These are phyloP conservation scores for Acer yangbiense DNA, from an alignment of 345 rosid genomes.

Conservation along the genomic window DNA sequence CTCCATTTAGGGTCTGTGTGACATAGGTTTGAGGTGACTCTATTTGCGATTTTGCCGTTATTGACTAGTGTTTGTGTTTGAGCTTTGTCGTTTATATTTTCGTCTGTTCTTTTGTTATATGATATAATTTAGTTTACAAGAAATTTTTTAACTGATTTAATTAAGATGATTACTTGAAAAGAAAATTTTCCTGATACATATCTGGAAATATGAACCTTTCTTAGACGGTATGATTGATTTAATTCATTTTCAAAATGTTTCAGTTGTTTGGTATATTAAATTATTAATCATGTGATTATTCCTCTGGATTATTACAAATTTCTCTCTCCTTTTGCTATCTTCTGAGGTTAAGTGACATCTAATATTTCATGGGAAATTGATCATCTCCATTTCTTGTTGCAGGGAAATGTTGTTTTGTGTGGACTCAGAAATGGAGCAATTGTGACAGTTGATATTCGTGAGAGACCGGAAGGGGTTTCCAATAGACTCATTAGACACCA, in stretches of 20 bases:
- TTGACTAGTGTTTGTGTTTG: not conserved
- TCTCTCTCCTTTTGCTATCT: not conserved
- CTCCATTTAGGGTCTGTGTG: not conserved
- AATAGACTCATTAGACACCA: conserved; percentile 44
- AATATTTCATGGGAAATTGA: conserved; percentile 15
- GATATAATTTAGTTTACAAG: too few relatives aligned
- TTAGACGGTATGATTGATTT: not conserved
- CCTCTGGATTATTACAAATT: not conserved
- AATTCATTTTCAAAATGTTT: not conserved
- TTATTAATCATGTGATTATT: not conserved
- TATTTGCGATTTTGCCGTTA: too few relatives aligned
- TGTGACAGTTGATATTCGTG: conserved; percentile 75
- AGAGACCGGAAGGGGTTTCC: conserved; percentile 43
- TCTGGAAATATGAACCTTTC: not conserved
- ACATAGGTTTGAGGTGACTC: not conserved
- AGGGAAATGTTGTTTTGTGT: conserved; percentile 78
- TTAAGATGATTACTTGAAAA: not conserved
- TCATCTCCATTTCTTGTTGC: conserved; percentile 21
- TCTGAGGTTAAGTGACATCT: not conserved
- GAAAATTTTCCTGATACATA: not conserved
- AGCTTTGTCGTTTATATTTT: not conserved
- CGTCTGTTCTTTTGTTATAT: not conserved
- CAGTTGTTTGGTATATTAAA: not conserved
- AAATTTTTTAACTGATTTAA: not conserved
- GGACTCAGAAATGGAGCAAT: conserved; percentile 92